Evolutionary conservation across 2,329 filamentous ascomycete species (phyloP).

Genomic region (Colletotrichum incanum): DNA sequence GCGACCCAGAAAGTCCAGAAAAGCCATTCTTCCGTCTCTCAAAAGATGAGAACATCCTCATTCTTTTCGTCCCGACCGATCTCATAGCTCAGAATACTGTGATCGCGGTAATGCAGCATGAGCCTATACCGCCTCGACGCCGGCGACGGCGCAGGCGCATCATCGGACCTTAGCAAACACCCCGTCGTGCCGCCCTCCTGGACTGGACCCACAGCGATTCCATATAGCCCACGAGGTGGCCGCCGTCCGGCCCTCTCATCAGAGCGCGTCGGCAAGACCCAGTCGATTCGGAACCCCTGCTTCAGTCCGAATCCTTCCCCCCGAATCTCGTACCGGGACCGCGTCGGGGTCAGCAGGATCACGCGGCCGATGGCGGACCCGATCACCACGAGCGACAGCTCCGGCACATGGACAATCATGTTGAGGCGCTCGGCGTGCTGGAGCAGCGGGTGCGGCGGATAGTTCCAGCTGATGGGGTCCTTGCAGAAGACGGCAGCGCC

Average conservation of each 20-base stretch:
- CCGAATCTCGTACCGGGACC: slow-evolving; percentile 35
- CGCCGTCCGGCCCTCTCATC: slow-evolving; percentile 63
- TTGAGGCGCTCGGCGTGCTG: slow-evolving; percentile 60
- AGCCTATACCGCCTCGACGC: slow-evolving; percentile 72
- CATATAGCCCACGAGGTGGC: slow-evolving; percentile 71
- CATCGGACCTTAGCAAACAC: slow-evolving; percentile 38
- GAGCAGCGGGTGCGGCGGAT: slow-evolving; percentile 42
- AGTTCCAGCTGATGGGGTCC: slow-evolving; percentile 47
- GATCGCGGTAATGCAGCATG: slow-evolving; percentile 80
- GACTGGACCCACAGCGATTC: slow-evolving; percentile 77
- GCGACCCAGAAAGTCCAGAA: not conserved
- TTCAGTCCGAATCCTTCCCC: slow-evolving; percentile 45
- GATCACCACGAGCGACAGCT: slow-evolving; percentile 78
- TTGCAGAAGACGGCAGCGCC: slow-evolving; percentile 52
- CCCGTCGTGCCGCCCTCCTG: slow-evolving; percentile 59
- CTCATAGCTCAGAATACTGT: slow-evolving; percentile 80
- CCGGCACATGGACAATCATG: slow-evolving; percentile 76
- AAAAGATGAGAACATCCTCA: slow-evolving; percentile 44
- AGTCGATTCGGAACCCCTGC: slow-evolving; percentile 69
- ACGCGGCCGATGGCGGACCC: slow-evolving; percentile 79
- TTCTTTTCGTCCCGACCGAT: slow-evolving; percentile 62
- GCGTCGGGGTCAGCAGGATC: slow-evolving; percentile 72
- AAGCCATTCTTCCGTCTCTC: not conserved
- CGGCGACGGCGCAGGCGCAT: slow-evolving; percentile 46
- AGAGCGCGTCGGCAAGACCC: slow-evolving; percentile 62